These are phyloP conservation scores for Penicillium sp. DNA, from an alignment of 2,329 filamentous ascomycete species.

Conservation along the genomic window DNA sequence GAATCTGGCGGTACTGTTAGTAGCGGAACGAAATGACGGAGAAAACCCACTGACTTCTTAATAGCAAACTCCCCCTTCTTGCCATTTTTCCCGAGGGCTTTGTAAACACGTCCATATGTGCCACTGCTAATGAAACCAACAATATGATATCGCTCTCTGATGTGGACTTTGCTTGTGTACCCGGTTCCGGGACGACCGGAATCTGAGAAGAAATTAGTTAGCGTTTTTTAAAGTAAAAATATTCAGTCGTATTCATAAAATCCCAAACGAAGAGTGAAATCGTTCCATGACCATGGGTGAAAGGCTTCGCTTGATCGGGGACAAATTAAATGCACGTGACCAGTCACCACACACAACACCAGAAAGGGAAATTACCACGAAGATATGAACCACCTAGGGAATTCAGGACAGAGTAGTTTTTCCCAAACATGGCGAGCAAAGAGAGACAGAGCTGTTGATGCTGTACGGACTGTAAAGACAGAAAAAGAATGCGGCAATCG, in stretches of 20 bases:
- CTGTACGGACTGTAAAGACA: not conserved
- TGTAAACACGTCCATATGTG: conserved; percentile 97
- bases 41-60: conserved; percentile 67
- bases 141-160: conserved; percentile 91
- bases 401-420: conserved; percentile 36
- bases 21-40: not conserved
- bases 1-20: conserved; percentile 51
- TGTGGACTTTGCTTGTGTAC: conserved; percentile 72
- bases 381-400: conserved; percentile 36
- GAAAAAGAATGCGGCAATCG: conserved; percentile 6
- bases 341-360: not conserved
- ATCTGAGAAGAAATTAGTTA: conserved; percentile 30
- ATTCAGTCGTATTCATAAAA: conserved; percentile 15
- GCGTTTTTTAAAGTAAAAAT: conserved; percentile 16
- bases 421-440: conserved; percentile 36
- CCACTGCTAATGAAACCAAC: conserved; percentile 97
- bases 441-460: conserved; percentile 2
- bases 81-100: conserved; percentile 73
- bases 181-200: conserved; percentile 42
- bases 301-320: not conserved
- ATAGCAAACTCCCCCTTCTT: conserved; percentile 86
- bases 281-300: not conserved
- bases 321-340: conserved; percentile 5
- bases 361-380: conserved; percentile 36
- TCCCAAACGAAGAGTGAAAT: not conserved